Base-by-base conservation (phyloP, 345 rosid species). In the Heritiera littoralis region DNA sequence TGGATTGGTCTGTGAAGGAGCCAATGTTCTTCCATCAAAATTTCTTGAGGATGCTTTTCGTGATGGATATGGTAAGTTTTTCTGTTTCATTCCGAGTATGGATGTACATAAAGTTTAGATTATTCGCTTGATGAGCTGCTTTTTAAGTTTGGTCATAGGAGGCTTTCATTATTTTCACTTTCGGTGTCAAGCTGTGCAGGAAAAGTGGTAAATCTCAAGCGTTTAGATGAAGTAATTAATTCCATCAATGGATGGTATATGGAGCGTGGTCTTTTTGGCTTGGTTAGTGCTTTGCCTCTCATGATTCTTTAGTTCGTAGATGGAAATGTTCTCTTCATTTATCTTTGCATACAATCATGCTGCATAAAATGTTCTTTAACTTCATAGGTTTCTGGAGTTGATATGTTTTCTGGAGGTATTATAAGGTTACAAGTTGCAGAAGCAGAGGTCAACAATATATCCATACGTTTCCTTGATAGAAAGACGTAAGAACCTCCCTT, bases 1-100 rank as follows among this genome's bases (percentile, higher is more conserved):
- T 75, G 93, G 98, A 80, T 81, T 94, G 81, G 95, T 92, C 46
- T 96, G 97, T 77, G 98, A 96, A 85, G 97, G 97, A 74, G 99
- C 99, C 49, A 92, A 91, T 88, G 97, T 93, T 81, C 95, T 96
- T 87, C 98, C 98, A 30, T 76, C 97, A 1, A 96, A 90, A 79
- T 92, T 96, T 86, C 77, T 94, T 41, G 89, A 89, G 77, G 93
- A 94, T 66, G 86, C 99, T 80, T 92, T 96, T 78, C 86, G 88
- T 55, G 83, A 87, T 82, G 93, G 90, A 75, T 82, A 85, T 85
- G 98, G 98, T 96, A 90, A 82, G 89, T 78, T 46, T 59, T 83
- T 66, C 84, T 72, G 55, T 46, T 71, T 45, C 60, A 4, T 76
- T 75, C 23, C 58, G 51, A 78, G 70, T 81, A 70, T 83, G 74